Evolutionary conservation across 768 basidiomycete species (phyloP), one percentile per base, ranked within the genome.

Genomic region (Mycena polygramma): DNA sequence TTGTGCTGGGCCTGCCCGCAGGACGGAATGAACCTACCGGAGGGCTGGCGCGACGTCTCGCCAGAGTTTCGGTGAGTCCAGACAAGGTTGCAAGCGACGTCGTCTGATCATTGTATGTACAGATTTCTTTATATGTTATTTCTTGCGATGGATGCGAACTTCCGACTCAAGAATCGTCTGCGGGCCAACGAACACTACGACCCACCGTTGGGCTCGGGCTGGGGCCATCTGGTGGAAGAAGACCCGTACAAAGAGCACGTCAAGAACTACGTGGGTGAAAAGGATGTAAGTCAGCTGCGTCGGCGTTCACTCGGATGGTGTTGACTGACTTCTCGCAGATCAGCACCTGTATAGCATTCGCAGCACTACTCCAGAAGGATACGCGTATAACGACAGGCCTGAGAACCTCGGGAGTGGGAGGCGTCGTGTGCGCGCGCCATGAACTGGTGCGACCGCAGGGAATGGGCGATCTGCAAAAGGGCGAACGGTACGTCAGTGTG

Each of bases 1-100:
- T 19, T 58, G 17, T 75, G 74, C 46, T 73, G 73, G 73, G 66
- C 75, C 4, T 75, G 75, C 36, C 73, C 75, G 7, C 71, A 70
- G 4, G 43, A 54, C 11, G 61, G 39, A 19, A 49, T 46, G 2
- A 76, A 76, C 45, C 61, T 76, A 0, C 75, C 71, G 7, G 69
- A 52, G 2, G 63, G 61, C 19, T 76, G 75, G 75, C 20, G 63
- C 13, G 41, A 58, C 3, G 73, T 70, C 7, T n/a, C 49, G 2
- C 24, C 41, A 7, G 51, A 66, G 46, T 66, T 52, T 57, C 57
- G 20, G 65, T 59, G 24, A 43, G 57, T 45, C 2, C 6, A 30
- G 30, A 30, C 30, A 30, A 30, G 2, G 6, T 3, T 30, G 30
- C 6, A 30, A 3, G 30, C 6, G 7, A 3, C 35, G 9, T 48